Evolutionary conservation across 1,284 basidiomycete genomes (phyloP), one percentile per base, ranked within the genome.

Genomic region (Papiliotrema nemorosa): DNA sequence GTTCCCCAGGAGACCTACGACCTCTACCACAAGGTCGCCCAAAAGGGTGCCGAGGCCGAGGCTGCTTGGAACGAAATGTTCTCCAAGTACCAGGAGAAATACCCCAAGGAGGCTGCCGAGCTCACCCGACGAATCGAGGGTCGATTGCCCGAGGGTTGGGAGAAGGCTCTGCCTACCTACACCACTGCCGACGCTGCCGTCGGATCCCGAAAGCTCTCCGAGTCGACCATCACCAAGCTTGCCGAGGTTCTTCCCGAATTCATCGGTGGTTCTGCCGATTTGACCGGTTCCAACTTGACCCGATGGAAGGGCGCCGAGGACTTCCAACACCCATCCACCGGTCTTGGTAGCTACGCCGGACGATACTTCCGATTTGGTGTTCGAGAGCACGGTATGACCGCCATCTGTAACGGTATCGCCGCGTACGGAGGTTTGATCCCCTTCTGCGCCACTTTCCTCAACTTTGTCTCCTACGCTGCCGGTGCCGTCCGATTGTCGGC

Each of bases 351-450:
- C 60, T 96, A 91, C 76, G 77, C 83, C 54, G 92, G 92, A 54
- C 88, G 86, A 48, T 96, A 97, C 76, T 84, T 97, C 73, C 88
- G 90, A 52, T 97, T 88, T 78, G 92, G 92, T 84, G 91, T 97
- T 53, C 89, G 92, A 77, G 92, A 97, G 77, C 92, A 97, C 76
- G 92, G 81, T 66, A 97, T 97, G 92, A 89, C 87, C 67, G 92
- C 92, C 57, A 90, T 96, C 70, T 89, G 86, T 67, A 94, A 94
- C 75, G 90, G 90, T 75, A 74, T 94, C 57, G 76, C 79, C 60
- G 90, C 90, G 16, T 94, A 92, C 75, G 88, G 88, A 51, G 73
- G 72, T 70, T 84, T 90, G 63, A 81, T 90, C 59, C 89, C 88
- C 44, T 90, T 88, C 77, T 83, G 85, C 59, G 89, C 84, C 58